Conservation (phyloP, 2,329 filamentous ascomycete species). For the Phaeophleospora eucalypticola region DNA sequence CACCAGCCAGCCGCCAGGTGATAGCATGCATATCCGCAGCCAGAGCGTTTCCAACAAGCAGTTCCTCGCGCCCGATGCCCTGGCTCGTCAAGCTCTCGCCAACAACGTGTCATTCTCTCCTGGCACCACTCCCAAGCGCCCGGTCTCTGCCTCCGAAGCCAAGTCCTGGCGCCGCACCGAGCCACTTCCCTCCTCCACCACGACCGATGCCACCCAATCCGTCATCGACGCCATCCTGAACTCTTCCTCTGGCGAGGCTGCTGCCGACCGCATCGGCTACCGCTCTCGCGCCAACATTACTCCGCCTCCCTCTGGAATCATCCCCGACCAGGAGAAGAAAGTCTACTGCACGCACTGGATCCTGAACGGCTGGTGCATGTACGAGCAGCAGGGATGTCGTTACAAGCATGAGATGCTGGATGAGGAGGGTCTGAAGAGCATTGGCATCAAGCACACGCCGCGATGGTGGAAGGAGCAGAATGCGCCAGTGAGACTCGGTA, state of each 20-base stretch:
- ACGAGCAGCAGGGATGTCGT: conserved; percentile 78
- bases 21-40: conserved; percentile 12
- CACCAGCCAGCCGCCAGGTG: conserved; percentile 16
- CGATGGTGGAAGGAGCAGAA: conserved; percentile 54
- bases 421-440: conserved; percentile 57
- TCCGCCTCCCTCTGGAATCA: conserved; percentile 35
- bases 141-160: conserved; percentile 22
- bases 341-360: conserved; percentile 89
- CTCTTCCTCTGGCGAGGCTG: conserved; percentile 25
- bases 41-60: conserved; percentile 15
- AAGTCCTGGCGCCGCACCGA: conserved; percentile 25
- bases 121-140: conserved; percentile 8
- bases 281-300: conserved; percentile 10
- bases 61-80: conserved; percentile 22
- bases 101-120: conserved; percentile 3
- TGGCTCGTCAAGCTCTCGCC: conserved; percentile 21
- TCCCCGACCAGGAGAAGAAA: conserved; percentile 54
- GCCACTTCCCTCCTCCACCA: conserved; percentile 3
- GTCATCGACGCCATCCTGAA: conserved; percentile 30
- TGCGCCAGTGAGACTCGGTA: conserved; percentile 26
- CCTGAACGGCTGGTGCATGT: conserved; percentile 77
- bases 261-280: conserved; percentile 29
- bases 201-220: conserved; percentile 21
- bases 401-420: conserved; percentile 93
- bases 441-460: conserved; percentile 62